Base-by-base conservation (phyloP, 2,329 filamentous ascomycete genomes). In the Aspergillus tubingensis region DNA sequence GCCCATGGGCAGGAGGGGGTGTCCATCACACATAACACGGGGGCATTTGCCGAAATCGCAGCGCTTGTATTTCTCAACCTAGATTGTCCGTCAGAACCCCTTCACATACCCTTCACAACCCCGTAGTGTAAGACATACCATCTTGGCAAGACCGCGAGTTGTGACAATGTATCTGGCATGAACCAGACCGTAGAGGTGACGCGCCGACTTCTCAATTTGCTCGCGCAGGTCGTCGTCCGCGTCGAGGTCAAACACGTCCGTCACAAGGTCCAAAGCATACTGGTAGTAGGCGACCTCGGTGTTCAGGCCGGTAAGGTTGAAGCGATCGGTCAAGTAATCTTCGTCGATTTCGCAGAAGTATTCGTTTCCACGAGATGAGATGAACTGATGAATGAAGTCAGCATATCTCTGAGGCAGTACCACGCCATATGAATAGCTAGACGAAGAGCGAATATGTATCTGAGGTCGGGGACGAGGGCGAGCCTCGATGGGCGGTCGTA, bases 261-360 rank as follows among this genome's bases (percentile, higher is more conserved):
- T 99, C 60, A 99, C 92, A 15, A 99, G 87, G 74, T 99, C 95
- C 49, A 99, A 86, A 15, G 95, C 95, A 86, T 99, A 97, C 79
- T 99, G 95, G 73, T 99, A 99, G 82, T 98, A 97, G 73, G 96
- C 91, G 13, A 99, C 95, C 76, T 99, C 95, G 38, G 92, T 94
- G 79, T 98, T 97, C 54, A 99, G 86, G 39, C 95, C 95, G 0
- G 95, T 99, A 63, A 99, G 83, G 80, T 99, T 99, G 85, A 99
- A 99, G 54, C 95, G 89, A 77, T 99, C 95, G 54, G 93, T 98
- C 50, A 99, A 85, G 78, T 99, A 99, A 72, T 99, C 95, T 77
- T 99, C 95, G 78, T 99, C 95, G 72, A 99, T 98, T 76, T 99
- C 95, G 85, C 95, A 99, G 73, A 98, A 99, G 80, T 99, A 99